Base-by-base conservation (phyloP, 192 early-diverging fungal genomes). In the Coemansia erecta region DNA sequence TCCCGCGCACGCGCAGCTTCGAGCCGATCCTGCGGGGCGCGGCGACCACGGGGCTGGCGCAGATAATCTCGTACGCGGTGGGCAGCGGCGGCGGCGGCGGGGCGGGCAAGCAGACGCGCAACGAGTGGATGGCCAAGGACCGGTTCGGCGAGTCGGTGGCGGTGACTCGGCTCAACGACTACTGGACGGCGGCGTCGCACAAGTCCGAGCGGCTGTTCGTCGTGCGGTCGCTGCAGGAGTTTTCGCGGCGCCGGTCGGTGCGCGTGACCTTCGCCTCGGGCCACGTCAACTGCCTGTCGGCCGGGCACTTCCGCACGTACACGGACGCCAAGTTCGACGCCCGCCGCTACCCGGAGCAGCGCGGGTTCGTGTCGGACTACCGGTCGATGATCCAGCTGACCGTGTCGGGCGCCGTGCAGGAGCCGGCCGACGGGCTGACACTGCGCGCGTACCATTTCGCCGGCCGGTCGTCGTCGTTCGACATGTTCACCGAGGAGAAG, bases 231-330 rank as follows among this genome's bases (percentile, higher is more conserved):
- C 66, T 94, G 51, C 90, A 92, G 65, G 61, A 69, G 10, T 85
- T 92, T 65, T 79, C 92, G 33, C 68, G 73, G 26, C 58, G 79
- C 28, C 69, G 72, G 21, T 73, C 70, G 19, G 68, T 88, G 46
- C 88, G 92, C 28, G 84, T 92, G 15, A 87, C 90, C 8, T 89
- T 93, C 69, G 72, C 90, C 13, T 85, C 86, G 26, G 92, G 92
- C 7, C 90, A 94, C 70, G 92, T 90, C 60, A 85, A 85, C 66
- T 84, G 84, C 64, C 77, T 87, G 51, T 85, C 81, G 54, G 83
- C 83, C 22, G 83, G 85, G 53, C 82, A 84, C 31, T 52, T 89
- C 63, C 79, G 84, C 31, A 75, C 82, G 10, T 73, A 66, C 58
- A 66, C 58, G n/a, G 67, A 72, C 41, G 41, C 52, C 56, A 63